phyloP scores from a whole-genome alignment of 768 basidiomycete genomes.

The Obba rivulosa region DNA sequence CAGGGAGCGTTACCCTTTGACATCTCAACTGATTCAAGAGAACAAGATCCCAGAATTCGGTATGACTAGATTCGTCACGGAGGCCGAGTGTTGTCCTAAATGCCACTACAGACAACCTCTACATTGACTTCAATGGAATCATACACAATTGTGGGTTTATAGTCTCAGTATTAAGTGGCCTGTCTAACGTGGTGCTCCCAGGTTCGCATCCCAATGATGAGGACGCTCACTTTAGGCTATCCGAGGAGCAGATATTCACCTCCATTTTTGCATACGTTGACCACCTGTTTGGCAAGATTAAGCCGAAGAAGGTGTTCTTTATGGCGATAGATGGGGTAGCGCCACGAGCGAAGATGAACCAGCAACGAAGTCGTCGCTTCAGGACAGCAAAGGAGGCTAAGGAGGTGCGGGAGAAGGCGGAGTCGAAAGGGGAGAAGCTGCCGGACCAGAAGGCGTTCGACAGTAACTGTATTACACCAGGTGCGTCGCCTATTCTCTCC shows the following conservation, averaged over 20 bases:
- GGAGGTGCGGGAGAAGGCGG: conserved; percentile 83
- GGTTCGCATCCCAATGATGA: conserved; percentile 97
- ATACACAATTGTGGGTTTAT: conserved; percentile 71
- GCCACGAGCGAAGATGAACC: conserved; percentile 98
- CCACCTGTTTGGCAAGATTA: conserved; percentile 94
- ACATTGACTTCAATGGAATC: conserved; percentile 92
- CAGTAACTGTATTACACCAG: conserved; percentile 98
- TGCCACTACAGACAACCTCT: conserved; percentile 65
- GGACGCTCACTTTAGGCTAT: conserved; percentile 91
- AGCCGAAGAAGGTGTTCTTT: conserved; percentile 95
- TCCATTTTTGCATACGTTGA: conserved; percentile 97
- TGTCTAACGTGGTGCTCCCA: conserved; percentile 12
- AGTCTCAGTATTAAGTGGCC: background rate
- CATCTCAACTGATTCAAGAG: conserved; percentile 95
- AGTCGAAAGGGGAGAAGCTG: conserved; percentile 82
- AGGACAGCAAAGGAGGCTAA: conserved; percentile 90
- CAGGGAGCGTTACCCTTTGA: conserved; percentile 96
- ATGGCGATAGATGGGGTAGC: conserved; percentile 99
- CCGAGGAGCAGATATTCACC: conserved; percentile 96
- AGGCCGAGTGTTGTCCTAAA: conserved; percentile 4
- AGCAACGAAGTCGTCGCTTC: conserved; percentile 91
- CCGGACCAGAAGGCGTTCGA: conserved; percentile 96
- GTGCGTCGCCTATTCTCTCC: conserved; percentile 38
- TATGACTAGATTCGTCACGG: conserved; percentile 26
- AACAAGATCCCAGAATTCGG: conserved; percentile 99